Conservation (phyloP, 495 filamentous ascomycete genomes). For the Aspergillus cavernicola region DNA sequence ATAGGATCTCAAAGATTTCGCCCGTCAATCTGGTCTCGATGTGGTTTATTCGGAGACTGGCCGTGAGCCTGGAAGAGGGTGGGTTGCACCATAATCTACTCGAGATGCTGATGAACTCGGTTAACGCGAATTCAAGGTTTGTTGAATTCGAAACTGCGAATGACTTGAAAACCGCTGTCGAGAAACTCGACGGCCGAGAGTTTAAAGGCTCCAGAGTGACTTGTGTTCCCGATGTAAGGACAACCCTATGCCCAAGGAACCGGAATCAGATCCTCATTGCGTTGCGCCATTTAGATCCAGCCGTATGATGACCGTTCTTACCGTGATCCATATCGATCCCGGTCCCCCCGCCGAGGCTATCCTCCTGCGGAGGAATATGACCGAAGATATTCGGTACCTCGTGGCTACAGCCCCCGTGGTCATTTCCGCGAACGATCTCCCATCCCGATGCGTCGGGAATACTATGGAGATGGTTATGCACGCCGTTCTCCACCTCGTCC, state of each 20-base stretch:
- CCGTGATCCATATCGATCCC: constrained; percentile 69
- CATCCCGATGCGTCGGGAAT: constrained; percentile 71
- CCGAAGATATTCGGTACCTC: constrained; percentile 68
- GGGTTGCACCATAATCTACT: constrained; percentile 33
- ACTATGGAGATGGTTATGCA: constrained; percentile 74
- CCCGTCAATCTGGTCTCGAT: constrained; percentile 91
- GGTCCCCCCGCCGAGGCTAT: constrained; percentile 68
- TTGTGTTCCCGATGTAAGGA: constrained; percentile 80
- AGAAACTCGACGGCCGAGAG: constrained; percentile 86
- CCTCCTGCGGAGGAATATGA: constrained; percentile 70
- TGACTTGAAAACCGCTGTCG: constrained; percentile 84
- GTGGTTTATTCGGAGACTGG: constrained; percentile 97
- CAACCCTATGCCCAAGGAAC: constrained; percentile 14
- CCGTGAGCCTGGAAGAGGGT: constrained; percentile 94
- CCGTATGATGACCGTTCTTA: constrained; percentile 60
- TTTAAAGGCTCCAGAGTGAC: constrained; percentile 84
- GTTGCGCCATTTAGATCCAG: constrained; percentile 50
- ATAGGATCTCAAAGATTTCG: constrained; percentile 99
- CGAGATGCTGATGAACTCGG: constrained; percentile 8
- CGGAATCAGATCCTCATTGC: constrained; percentile 23
- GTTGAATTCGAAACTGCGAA: constrained; percentile 94
- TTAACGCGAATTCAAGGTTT: constrained; percentile 62
- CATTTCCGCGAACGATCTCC: constrained; percentile 84
- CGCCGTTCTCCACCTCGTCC: constrained; percentile 68
- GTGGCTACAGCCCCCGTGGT: constrained; percentile 77